These are phyloP conservation scores for Epichloe baconii DNA, from an alignment of 2,329 filamentous ascomycete genomes.

Conservation along the genomic window DNA sequence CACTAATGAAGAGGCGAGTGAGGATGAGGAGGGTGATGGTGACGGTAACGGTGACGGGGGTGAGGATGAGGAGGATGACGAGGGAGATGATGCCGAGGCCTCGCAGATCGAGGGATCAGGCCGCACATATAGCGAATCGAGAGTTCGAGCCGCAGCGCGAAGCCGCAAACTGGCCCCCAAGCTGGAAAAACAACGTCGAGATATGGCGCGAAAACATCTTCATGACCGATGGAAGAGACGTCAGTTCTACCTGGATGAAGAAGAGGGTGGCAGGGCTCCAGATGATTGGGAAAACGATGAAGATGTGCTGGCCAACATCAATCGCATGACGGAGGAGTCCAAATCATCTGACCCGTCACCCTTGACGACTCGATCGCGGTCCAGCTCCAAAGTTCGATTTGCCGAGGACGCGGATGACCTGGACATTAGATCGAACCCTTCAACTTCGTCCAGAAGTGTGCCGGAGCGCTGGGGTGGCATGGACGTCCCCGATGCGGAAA, in stretches of 20 bases:
- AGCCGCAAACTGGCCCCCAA: slow-evolving; percentile 23
- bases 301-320: slow-evolving; percentile 34
- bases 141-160: slow-evolving; percentile 23
- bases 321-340: slow-evolving; percentile 24
- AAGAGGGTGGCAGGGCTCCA: slow-evolving; percentile 59
- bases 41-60: slow-evolving; percentile 11
- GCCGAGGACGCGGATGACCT: slow-evolving; percentile 58
- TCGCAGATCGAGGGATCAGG: slow-evolving; percentile 2
- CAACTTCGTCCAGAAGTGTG: slow-evolving; percentile 58
- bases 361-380: slow-evolving; percentile 36
- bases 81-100: slow-evolving; percentile 11
- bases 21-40: slow-evolving; percentile 13
- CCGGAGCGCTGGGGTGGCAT: slow-evolving; percentile 67
- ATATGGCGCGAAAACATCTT: slow-evolving; percentile 38
- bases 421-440: slow-evolving; percentile 58
- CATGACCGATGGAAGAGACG: slow-evolving; percentile 64
- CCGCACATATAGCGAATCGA: slow-evolving; percentile 27
- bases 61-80: slow-evolving; percentile 13
- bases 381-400: slow-evolving; percentile 69
- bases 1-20: slow-evolving; percentile 16
- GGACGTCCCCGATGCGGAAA: slow-evolving; percentile 67
- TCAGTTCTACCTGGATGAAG: slow-evolving; percentile 73
- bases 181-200: slow-evolving; percentile 26
- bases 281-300: slow-evolving; percentile 50
- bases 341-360: slow-evolving; percentile 25